Evolutionary conservation across 176 grass and related monocot species (phyloP).

Genomic region (Triticum dicoccoides): DNA sequence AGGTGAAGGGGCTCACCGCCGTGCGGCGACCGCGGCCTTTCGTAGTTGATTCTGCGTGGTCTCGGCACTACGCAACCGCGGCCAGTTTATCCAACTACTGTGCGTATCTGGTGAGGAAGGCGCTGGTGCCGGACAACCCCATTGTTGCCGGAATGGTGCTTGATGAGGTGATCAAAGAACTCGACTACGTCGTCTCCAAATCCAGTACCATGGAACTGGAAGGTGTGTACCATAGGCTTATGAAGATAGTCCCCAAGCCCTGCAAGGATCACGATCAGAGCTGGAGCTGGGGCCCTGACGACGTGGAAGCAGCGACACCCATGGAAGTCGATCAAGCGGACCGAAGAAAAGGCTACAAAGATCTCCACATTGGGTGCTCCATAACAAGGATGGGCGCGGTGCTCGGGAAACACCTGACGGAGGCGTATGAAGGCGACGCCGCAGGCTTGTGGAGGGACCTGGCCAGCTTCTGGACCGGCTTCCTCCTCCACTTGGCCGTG

Average conservation of each 20-base stretch:
- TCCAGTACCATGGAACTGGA: neutral
- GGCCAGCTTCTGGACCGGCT: neutral
- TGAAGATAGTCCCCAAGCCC: neutral
- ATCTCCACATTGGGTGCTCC: neutral
- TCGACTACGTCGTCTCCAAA: neutral
- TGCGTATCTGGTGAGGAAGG: neutral
- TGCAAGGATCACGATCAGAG: neutral
- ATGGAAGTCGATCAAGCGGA: neutral
- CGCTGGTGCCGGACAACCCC: neutral
- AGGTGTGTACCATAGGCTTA: neutral
- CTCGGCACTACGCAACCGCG: neutral
- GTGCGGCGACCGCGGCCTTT: neutral
- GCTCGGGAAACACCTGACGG: neutral
- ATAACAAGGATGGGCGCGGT: neutral
- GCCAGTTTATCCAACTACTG: constrained; percentile 34
- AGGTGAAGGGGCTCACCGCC: neutral
- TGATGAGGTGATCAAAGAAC: neutral
- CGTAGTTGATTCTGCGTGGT: neutral
- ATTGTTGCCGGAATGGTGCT: neutral
- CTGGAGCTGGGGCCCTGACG: neutral
- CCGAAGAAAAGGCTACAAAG: neutral
- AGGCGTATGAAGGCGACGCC: neutral
- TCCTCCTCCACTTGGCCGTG: constrained; percentile 2
- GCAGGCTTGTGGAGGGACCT: neutral
- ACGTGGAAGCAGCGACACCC: neutral